Percentiles rank a stretch among this genome's conserved stretches.
Conservation (phyloP, 73 alveolate genomes). For the Paramecium caudatum region DNA sequence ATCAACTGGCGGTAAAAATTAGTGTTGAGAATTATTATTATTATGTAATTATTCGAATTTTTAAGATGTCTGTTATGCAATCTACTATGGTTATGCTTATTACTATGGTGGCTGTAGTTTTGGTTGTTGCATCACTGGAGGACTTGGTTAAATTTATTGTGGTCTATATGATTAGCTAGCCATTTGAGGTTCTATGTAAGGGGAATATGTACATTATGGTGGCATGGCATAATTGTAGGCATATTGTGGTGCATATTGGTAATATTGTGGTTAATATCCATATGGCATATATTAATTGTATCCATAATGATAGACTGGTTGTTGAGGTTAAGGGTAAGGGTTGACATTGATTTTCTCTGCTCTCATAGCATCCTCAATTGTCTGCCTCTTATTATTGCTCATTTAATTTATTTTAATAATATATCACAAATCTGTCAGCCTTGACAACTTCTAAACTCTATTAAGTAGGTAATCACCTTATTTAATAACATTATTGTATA, state of each 20-base stretch:
- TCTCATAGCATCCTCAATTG: slow-evolving; percentile 60
- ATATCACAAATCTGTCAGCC: slow-evolving; percentile 65
- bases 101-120: too few species aligned
- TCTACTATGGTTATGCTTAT: too few species aligned
- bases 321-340: not conserved
- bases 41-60: too few species aligned
- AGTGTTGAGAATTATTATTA: too few species aligned
- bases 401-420: slow-evolving; percentile 7
- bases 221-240: not conserved
- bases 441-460: slow-evolving; percentile 87
- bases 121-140: too few species aligned
- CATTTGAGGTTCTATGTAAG: too few species aligned
- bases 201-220: not conserved
- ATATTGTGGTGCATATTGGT: not conserved
- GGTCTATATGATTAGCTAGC: too few species aligned
- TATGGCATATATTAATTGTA: not conserved
- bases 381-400: slow-evolving; percentile 13
- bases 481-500: slow-evolving; percentile 77
- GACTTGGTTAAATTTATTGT: too few species aligned
- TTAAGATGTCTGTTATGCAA: too few species aligned
- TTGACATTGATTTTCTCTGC: slow-evolving; percentile 23
- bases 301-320: not conserved
- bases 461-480: slow-evolving; percentile 87
- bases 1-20: slow-evolving; percentile 32
- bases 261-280: slow-evolving; percentile 3